Conservation (phyloP, 1,284 basidiomycete genomes). For the Blastosporella zonata region DNA sequence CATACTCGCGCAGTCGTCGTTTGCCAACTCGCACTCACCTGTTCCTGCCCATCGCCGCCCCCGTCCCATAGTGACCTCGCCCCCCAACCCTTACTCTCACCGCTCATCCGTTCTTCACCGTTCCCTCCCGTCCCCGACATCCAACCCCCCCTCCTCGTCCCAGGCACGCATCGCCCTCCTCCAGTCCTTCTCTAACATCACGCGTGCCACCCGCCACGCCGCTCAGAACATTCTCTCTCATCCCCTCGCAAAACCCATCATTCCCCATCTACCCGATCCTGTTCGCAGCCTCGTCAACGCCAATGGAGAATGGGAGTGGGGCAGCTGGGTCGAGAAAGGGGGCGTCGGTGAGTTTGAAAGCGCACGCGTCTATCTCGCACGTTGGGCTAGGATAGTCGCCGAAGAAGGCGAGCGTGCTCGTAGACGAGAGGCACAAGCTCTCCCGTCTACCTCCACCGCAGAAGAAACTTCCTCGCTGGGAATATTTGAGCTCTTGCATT, state of each 20-base stretch:
- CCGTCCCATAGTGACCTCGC: conserved; percentile 49
- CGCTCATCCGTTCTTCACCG: conserved; percentile 77
- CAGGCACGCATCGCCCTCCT: conserved; percentile 76
- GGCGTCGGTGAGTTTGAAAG: conserved; percentile 93
- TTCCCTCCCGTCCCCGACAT: conserved; percentile 55
- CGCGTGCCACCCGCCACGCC: conserved; percentile 83
- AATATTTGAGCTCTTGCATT: conserved; percentile 84
- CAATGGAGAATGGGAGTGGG: conserved; percentile 81
- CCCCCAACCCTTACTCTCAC: conserved; percentile 58
- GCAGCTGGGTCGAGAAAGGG: conserved; percentile 82
- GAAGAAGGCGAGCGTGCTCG: conserved; percentile 92
- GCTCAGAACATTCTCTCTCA: conserved; percentile 92
- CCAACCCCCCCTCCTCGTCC: conserved; percentile 49
- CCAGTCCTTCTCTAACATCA: conserved; percentile 87
- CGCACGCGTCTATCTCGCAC: conserved; percentile 92
- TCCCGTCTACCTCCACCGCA: conserved; percentile 48
- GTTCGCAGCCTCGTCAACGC: conserved; percentile 85
- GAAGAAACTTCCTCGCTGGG: conserved; percentile 78
- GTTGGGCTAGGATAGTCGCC: conserved; percentile 95
- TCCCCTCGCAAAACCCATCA: conserved; percentile 89
- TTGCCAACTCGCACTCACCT: conserved; percentile 75
- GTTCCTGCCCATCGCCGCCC: conserved; percentile 79
- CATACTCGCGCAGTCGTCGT: conserved; percentile 75
- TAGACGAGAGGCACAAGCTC: conserved; percentile 66
- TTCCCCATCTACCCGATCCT: conserved; percentile 91